Evolutionary conservation across 805 yeast species (phyloP), one percentile per base, ranked within the genome.

Genomic region (Candida corydali): DNA sequence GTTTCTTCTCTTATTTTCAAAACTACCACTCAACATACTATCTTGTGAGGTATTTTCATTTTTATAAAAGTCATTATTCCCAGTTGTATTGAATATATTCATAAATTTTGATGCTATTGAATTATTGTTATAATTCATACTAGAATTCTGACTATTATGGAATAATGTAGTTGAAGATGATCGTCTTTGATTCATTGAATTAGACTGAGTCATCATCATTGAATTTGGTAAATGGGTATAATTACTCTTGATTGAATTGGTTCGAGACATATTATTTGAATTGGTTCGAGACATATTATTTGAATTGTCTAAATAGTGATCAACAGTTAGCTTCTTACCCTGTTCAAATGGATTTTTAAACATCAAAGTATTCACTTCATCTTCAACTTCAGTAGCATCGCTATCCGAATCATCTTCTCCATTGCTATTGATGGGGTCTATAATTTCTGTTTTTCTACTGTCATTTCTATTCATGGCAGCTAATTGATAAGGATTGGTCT

Each of bases 71-170:
- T n/a, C 3, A 15, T 15, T 22, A n/a, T 23, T 15, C 5, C 17
- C 18, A 7, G 18, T 15, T 15, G 38, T 34, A 22, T 29, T 48
- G 12, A 55, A 45, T 10, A 56, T 41, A 20, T 46, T 47, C n/a
- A 49, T 41, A 26, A 56, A 41, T 32, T 44, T 49, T 17, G 42
- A 37, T 2, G 61, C 45, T 3, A 57, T 41, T 20, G 54, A 51
- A 38, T 39, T 43, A 29, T 27, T 40, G 37, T 14, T 38, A 29
- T 19, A 33, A 34, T 19, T 26, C 24, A 14, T 17, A 34, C 25
- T 31, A 14, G 35, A 26, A 33, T 39, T 9, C 29, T 26, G 28
- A 18, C 26, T 26, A 23, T 29, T 29, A 19, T 29, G 22, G 5
- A 36, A 20, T 19, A 36, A 29, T 12, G 35, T 28, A 12, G 18